Percentiles rank a stretch among this genome's conserved stretches.
These are phyloP conservation scores for Prunus fruticosa DNA, from an alignment of 306 rosid species.

Conservation along the genomic window DNA sequence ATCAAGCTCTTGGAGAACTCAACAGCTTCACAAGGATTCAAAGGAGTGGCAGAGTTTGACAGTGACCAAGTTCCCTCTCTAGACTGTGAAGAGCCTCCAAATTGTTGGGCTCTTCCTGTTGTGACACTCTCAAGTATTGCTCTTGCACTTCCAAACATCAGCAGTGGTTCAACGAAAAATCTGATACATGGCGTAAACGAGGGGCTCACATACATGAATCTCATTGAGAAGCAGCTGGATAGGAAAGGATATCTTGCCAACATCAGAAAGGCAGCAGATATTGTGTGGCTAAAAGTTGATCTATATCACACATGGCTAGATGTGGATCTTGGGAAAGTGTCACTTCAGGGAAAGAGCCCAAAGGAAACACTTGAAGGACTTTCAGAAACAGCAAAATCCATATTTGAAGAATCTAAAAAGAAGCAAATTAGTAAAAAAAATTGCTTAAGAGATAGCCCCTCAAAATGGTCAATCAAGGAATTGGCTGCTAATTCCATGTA, in stretches of 20 bases:
- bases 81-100: conserved; percentile 45
- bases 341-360: conserved; percentile 36
- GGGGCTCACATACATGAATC: conserved; percentile 47
- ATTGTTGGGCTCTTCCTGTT: conserved; percentile 78
- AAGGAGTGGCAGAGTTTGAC: conserved; percentile 56
- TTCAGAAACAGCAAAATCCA: conserved; percentile 51
- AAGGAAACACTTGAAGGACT: conserved; percentile 49
- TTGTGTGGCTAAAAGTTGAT: conserved; percentile 71
- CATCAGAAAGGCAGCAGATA: conserved; percentile 55
- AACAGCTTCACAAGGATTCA: conserved; percentile 41
- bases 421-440: background rate
- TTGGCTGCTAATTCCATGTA: conserved; percentile 74
- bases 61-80: conserved; percentile 47
- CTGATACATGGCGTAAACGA: conserved; percentile 46
- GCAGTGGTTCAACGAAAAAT: conserved; percentile 21
- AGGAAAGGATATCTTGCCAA: conserved; percentile 33
- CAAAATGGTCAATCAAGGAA: conserved; percentile 57
- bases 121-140: conserved; percentile 73
- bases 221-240: conserved; percentile 50
- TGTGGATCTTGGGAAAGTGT: conserved; percentile 55
- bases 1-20: conserved; percentile 52
- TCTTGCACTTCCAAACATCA: conserved; percentile 53
- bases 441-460: conserved; percentile 45
- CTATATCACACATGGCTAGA: conserved; percentile 70
- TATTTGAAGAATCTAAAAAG: conserved; percentile 34